phyloP scores from a whole-genome alignment of 805 yeast genomes.

The Vanderwaltozyma yarrowii region DNA sequence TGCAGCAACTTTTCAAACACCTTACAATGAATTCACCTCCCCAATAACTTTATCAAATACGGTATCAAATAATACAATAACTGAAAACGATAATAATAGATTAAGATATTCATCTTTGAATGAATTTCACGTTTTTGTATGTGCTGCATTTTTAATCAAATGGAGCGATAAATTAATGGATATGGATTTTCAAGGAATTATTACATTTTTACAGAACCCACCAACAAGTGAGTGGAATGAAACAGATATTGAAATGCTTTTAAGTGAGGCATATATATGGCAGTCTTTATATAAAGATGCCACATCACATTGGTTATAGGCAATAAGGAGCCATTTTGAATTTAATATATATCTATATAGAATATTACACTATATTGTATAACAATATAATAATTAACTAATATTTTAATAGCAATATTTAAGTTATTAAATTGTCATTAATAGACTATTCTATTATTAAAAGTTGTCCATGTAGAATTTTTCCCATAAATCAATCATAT shows the following conservation, averaged over 20 bases:
- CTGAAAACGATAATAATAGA: constrained; percentile 10
- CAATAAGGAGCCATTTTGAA: background rate
- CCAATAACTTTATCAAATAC: constrained; percentile 4
- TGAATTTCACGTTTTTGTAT: constrained; percentile 90
- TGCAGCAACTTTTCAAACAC: constrained; percentile 13
- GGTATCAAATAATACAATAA: constrained; percentile 6
- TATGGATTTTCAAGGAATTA: constrained; percentile 91
- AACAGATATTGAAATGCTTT: constrained; percentile 78
- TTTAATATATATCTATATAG: too few species aligned
- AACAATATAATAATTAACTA: too few species aligned
- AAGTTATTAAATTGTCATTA: too few species aligned
- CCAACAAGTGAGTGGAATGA: constrained; percentile 84
- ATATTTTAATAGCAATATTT: too few species aligned
- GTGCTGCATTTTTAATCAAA: constrained; percentile 89
- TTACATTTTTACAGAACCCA: constrained; percentile 81
- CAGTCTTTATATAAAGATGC: constrained; percentile 87
- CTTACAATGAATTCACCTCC: constrained; percentile 5
- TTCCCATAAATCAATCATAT: constrained; percentile 76
- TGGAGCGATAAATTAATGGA: constrained; percentile 69
- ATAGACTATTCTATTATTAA: constrained; percentile 3
- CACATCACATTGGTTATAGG: constrained; percentile 61
- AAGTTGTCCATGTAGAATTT: constrained; percentile 57
- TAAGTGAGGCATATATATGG: constrained; percentile 97
- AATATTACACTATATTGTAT: too few species aligned
- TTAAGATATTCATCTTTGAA: constrained; percentile 37